Percentiles rank a stretch among this genome's conserved stretches.
phyloP scores from a whole-genome alignment of 768 basidiomycete genomes.

The Guyanaporus albipodus region DNA sequence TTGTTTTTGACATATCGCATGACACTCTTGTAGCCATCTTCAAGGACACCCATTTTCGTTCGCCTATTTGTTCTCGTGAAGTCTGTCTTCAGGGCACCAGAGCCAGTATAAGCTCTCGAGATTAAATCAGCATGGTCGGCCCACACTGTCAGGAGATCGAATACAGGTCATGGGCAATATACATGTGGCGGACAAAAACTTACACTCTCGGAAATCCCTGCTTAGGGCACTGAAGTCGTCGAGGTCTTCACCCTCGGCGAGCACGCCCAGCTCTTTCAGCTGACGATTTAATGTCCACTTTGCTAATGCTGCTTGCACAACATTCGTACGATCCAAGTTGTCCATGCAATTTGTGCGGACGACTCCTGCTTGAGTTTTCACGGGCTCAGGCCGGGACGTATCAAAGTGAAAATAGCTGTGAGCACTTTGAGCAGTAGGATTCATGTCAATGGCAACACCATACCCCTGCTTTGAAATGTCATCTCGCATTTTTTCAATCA shows the following conservation, averaged over 20 bases:
- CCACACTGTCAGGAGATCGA: slow-evolving; percentile 66
- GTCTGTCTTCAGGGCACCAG: slow-evolving; percentile 94
- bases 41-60: slow-evolving; percentile 70
- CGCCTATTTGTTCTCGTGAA: slow-evolving; percentile 93
- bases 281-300: slow-evolving; percentile 82
- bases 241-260: slow-evolving; percentile 65
- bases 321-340: slow-evolving; percentile 93
- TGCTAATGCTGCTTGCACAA: slow-evolving; percentile 88
- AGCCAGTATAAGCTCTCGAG: slow-evolving; percentile 88
- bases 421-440: slow-evolving; percentile 5
- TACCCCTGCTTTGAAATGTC: slow-evolving; percentile 70
- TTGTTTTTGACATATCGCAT: slow-evolving; percentile 94
- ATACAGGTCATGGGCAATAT: neutral
- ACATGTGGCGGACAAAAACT: slow-evolving; percentile 26
- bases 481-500: slow-evolving; percentile 72
- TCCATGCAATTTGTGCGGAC: slow-evolving; percentile 99
- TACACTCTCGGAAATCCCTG: slow-evolving; percentile 84
- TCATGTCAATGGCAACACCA: neutral
- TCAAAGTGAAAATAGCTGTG: slow-evolving; percentile 77
- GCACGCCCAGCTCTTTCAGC: slow-evolving; percentile 65
- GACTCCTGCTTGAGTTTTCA: slow-evolving; percentile 65
- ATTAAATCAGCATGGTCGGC: slow-evolving; percentile 93
- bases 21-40: slow-evolving; percentile 83
- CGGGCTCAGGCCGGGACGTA: slow-evolving; percentile 40
- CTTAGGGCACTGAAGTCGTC: slow-evolving; percentile 81